phyloP scores from a whole-genome alignment of 495 filamentous ascomycete genomes.

The Glarea lozoyensis region DNA sequence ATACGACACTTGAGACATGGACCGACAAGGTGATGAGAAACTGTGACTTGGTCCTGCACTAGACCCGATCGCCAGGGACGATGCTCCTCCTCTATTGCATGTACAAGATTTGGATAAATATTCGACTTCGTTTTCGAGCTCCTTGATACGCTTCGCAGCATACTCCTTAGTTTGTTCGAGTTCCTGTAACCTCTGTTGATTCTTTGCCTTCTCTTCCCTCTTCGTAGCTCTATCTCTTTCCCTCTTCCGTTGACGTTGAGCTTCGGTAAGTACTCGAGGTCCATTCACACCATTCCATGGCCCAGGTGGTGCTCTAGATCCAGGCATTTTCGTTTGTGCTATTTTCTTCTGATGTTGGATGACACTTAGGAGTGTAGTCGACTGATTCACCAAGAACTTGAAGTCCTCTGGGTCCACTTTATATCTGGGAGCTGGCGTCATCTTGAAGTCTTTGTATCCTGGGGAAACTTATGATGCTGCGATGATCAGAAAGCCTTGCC shows the following conservation, averaged over 20 bases:
- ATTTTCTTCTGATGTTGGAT: too few species aligned
- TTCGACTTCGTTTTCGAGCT: neutral
- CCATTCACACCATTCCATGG: neutral
- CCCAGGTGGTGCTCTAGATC: neutral
- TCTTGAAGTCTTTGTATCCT: too few species aligned
- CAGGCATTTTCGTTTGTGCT: conserved; percentile 1
- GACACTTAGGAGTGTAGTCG: too few species aligned
- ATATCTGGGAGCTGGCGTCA: too few species aligned
- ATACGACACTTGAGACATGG: too few species aligned
- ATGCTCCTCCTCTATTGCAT: neutral
- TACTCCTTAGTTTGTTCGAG: neutral
- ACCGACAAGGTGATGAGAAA: too few species aligned
- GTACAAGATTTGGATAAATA: neutral
- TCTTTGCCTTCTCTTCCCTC: neutral
- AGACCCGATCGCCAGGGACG: too few species aligned
- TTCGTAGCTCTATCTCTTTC: neutral
- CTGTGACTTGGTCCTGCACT: too few species aligned
- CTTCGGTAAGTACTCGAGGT: conserved; percentile 1
- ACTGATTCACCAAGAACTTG: too few species aligned
- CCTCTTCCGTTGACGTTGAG: neutral
- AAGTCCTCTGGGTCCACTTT: too few species aligned
- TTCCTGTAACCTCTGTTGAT: neutral
- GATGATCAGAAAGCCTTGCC: too few species aligned
- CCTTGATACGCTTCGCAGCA: neutral
- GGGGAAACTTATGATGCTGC: too few species aligned